Evolutionary conservation across 2,329 filamentous ascomycete genomes (phyloP).

Genomic region (Fusarium algeriense): DNA sequence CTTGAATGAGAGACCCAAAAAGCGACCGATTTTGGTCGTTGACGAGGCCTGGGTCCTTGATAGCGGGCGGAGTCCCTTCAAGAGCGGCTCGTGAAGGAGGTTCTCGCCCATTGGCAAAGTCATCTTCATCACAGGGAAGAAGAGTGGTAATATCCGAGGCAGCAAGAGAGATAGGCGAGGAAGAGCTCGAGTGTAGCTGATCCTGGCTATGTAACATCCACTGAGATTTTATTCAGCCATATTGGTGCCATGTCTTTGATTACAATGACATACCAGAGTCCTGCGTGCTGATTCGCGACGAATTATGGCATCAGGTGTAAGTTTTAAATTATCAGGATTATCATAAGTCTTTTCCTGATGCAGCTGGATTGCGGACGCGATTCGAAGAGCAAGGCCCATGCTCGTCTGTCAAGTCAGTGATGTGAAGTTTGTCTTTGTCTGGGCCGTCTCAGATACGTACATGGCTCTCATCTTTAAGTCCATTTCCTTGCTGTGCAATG

Average conservation of each 20-base stretch:
- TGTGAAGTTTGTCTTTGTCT: not conserved
- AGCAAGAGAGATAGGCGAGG: slow-evolving; percentile 63
- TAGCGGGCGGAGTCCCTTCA: slow-evolving; percentile 64
- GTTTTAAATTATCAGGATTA: slow-evolving; percentile 49
- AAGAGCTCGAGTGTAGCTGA: slow-evolving; percentile 66
- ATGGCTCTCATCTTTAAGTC: slow-evolving; percentile 65
- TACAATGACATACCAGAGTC: slow-evolving; percentile 60
- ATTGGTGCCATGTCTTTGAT: not conserved
- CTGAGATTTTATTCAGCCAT: slow-evolving; percentile 47
- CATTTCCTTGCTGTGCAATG: slow-evolving; percentile 69
- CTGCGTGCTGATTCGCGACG: slow-evolving; percentile 68
- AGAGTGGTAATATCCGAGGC: slow-evolving; percentile 67
- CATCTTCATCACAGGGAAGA: slow-evolving; percentile 64
- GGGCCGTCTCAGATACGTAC: slow-evolving; percentile 52
- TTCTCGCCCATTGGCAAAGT: slow-evolving; percentile 62
- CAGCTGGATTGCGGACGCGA: slow-evolving; percentile 67
- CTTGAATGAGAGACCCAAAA: slow-evolving; percentile 68
- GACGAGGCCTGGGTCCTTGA: slow-evolving; percentile 59
- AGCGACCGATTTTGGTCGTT: slow-evolving; percentile 61
- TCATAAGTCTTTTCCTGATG: slow-evolving; percentile 68
- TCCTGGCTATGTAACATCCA: slow-evolving; percentile 72
- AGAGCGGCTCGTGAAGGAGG: slow-evolving; percentile 65
- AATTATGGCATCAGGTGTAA: slow-evolving; percentile 60
- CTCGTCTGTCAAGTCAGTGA: slow-evolving; percentile 59
- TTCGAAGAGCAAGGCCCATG: slow-evolving; percentile 67